A percentile compares a stretch with the other conserved stretches of the same genome.
Evolutionary conservation across 1,139 yeast genomes (phyloP).

Genomic region (Geotrichum phurueaensis): DNA sequence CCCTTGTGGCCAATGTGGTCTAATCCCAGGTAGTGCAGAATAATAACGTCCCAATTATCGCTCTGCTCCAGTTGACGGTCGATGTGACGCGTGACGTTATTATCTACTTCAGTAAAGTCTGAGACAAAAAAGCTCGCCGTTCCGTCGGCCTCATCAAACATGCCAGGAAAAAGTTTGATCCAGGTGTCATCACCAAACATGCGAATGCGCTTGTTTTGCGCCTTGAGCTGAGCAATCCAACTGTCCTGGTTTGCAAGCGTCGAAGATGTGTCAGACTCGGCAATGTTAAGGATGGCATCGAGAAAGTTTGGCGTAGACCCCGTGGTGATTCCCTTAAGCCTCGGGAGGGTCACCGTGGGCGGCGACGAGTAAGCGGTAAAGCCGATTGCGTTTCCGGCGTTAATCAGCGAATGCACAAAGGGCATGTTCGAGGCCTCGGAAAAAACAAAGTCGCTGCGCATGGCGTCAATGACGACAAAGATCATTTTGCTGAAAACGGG

Average conservation of each 20-base stretch:
- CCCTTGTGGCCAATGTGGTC: constrained; percentile 98
- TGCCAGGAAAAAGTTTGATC: constrained; percentile 75
- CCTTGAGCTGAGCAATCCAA: constrained; percentile 67
- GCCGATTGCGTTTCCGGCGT: constrained; percentile 67
- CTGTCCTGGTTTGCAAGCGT: constrained; percentile 74
- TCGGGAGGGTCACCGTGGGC: constrained; percentile 92
- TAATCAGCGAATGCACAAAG: constrained; percentile 60
- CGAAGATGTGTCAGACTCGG: constrained; percentile 82
- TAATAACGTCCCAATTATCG: constrained; percentile 71
- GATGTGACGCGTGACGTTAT: constrained; percentile 85
- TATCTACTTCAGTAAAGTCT: constrained; percentile 89
- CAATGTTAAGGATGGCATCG: constrained; percentile 89
- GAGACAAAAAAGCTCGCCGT: constrained; percentile 91
- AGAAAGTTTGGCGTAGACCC: constrained; percentile 93
- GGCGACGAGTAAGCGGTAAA: constrained; percentile 90
- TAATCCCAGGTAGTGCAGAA: constrained; percentile 84
- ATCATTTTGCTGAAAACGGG: constrained; percentile 64
- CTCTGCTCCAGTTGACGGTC: constrained; percentile 44
- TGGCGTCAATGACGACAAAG: constrained; percentile 86
- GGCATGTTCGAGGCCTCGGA: constrained; percentile 54
- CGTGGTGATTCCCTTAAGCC: constrained; percentile 89
- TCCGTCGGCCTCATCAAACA: constrained; percentile 68
- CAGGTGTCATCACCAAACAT: constrained; percentile 98
- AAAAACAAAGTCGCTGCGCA: constrained; percentile 81
- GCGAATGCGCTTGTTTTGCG: constrained; percentile 47